Percentiles rank a stretch among this genome's conserved stretches.
phyloP scores from a whole-genome alignment of 2,329 filamentous ascomycete genomes.

The Nigrograna mackinnonii region DNA sequence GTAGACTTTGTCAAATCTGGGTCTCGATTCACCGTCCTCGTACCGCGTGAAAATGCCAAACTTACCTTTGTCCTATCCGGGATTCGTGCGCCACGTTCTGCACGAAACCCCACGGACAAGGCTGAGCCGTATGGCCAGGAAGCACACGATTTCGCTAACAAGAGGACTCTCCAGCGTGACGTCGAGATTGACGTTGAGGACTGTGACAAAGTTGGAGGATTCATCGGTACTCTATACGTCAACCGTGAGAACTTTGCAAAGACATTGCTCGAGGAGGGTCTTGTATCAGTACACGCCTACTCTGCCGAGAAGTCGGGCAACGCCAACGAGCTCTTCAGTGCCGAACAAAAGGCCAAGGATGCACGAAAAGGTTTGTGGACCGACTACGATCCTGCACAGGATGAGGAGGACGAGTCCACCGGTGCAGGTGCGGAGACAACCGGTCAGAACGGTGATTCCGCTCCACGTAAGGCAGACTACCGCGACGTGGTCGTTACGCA shows the following conservation, averaged over 20 bases:
- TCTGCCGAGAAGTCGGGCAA: slow-evolving; percentile 96
- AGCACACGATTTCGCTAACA: slow-evolving; percentile 87
- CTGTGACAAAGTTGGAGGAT: slow-evolving; percentile 94
- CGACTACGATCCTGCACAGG: slow-evolving; percentile 89
- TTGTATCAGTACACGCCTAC: slow-evolving; percentile 90
- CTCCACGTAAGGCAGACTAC: slow-evolving; percentile 80
- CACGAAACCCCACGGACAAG: slow-evolving; percentile 76
- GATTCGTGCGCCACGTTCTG: slow-evolving; percentile 86
- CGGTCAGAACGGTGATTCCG: slow-evolving; percentile 53
- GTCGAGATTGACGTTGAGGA: slow-evolving; percentile 95
- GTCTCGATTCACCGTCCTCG: slow-evolving; percentile 87
- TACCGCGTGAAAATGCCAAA: slow-evolving; percentile 92
- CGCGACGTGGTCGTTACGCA: slow-evolving; percentile 92
- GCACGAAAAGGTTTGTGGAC: slow-evolving; percentile 87
- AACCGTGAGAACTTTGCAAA: slow-evolving; percentile 97
- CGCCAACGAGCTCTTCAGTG: slow-evolving; percentile 81
- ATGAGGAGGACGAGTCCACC: slow-evolving; percentile 63
- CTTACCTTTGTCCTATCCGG: slow-evolving; percentile 93
- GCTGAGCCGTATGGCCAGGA: slow-evolving; percentile 95
- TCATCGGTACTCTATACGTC: slow-evolving; percentile 92
- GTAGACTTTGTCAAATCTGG: slow-evolving; percentile 99
- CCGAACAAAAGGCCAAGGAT: slow-evolving; percentile 89
- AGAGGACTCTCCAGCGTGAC: slow-evolving; percentile 88
- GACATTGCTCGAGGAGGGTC: slow-evolving; percentile 87
- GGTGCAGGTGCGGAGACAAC: slow-evolving; percentile 52